phyloP scores from a whole-genome alignment of 257 asterid genomes.

The Linaria vulgaris region DNA sequence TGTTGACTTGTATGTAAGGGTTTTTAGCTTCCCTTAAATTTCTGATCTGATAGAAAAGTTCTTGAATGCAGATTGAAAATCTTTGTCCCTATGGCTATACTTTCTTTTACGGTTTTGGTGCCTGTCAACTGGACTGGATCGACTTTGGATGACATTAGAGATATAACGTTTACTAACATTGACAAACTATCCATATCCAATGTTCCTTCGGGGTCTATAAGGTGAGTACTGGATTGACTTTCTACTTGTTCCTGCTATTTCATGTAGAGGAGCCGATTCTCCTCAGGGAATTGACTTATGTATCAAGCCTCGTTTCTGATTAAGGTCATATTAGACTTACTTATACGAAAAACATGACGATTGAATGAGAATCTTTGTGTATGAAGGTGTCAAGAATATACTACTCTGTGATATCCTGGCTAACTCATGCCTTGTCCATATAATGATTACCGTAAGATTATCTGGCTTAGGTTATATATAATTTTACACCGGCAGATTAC shows the following conservation, averaged over 20 bases:
- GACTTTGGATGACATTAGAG: conserved; percentile 46
- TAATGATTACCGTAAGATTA: neutral
- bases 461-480: neutral
- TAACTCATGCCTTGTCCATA: neutral
- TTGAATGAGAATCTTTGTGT: neutral
- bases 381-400: neutral
- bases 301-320: neutral
- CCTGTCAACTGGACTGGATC: conserved; percentile 89
- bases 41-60: conserved; percentile 2
- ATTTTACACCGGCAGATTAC: neutral
- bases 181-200: conserved; percentile 93
- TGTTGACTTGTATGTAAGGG: conserved; percentile 1
- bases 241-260: conserved; percentile 15
- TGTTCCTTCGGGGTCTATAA: conserved; percentile 70
- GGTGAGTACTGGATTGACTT: conserved; percentile 41
- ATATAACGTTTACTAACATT: conserved; percentile 63
- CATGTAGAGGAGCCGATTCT: conserved; percentile 8
- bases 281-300: neutral
- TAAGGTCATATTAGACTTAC: neutral
- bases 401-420: neutral
- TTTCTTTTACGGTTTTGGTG: conserved; percentile 71
- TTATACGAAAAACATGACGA: conserved; percentile 7
- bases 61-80: conserved; percentile 72
- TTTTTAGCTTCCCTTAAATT: no score
- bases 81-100: conserved; percentile 72